Evolutionary conservation across 1,139 yeast species (phyloP), one percentile per base, ranked within the genome.

Genomic region (Kodamaea ohmeri): DNA sequence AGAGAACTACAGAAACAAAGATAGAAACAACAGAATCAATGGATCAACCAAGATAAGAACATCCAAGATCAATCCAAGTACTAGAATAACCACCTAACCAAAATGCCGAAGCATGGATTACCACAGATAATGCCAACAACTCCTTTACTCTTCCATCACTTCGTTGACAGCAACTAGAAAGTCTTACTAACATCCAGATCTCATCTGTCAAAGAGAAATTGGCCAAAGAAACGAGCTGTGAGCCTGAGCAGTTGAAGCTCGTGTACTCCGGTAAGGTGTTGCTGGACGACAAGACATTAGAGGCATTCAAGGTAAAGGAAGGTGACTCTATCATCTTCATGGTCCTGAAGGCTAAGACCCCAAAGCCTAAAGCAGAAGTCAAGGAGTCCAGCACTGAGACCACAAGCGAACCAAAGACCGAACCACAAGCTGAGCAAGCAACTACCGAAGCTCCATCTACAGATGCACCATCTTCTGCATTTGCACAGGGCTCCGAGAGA

Each of bases 191-290:
- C 42, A 25, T 12, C 15, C 39, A 76, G 84, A 78, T 90, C 25
- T 66, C 73, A 22, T 71, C 80, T 27, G 80, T 84, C 32, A 92
- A 92, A 62, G 83, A 81, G 53, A 78, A 78, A 50, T 73, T 92
- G 39, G 94, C 90, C 7, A 63, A 70, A 25, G 69, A 75, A 41
- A 83, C 85, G 50, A 79, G 76, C 12, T 81, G 89, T 53, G 95
- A 84, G 25, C 76, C 80, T 2, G 63, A 77, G 5, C 92, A 83
- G 56, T 80, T 92, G 60, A 92, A 90, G 64, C 78, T 92, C 55
- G 96, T 94, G 42, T 92, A 84, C 61, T 88, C 96, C 1, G 95
- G 95, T 25, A 89, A 89, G 58, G 94, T 92, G 32, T 76, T 92
- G 42, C 88, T 80, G 53, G 96, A 92, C 64, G 89, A 78, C 39